phyloP scores from a whole-genome alignment of 768 basidiomycete genomes.

The Russula olivacea region DNA sequence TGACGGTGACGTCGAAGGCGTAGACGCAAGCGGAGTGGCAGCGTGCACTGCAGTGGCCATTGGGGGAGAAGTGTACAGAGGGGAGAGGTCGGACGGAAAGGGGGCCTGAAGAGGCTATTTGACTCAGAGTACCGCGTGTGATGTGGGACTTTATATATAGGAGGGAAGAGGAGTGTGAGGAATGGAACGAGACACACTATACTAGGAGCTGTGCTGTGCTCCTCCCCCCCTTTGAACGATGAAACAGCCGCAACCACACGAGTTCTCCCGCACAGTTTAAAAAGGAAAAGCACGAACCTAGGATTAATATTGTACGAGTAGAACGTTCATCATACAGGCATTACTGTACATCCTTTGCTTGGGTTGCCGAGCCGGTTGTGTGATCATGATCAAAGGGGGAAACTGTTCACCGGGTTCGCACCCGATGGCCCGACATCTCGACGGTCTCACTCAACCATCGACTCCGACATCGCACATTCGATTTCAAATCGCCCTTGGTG shows the following conservation, averaged over 20 bases:
- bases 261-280: not conserved
- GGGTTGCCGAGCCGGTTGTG: not conserved
- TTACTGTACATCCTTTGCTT: not conserved
- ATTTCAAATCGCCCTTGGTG: too few relatives aligned
- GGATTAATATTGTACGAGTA: too few relatives aligned
- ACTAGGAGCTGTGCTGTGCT: not conserved
- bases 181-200: not conserved
- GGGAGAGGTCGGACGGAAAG: not conserved
- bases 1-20: conserved; percentile 5
- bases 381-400: not conserved
- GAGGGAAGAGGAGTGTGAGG: not conserved
- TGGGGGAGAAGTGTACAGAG: not conserved
- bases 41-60: conserved; percentile 17
- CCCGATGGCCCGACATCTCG: not conserved
- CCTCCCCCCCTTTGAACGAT: not conserved
- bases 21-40: not conserved
- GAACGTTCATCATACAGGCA: not conserved
- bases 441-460: not conserved
- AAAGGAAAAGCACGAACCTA: too few relatives aligned
- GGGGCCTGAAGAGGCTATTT: not conserved
- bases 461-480: too few relatives aligned
- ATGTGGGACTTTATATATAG: conserved; percentile 7
- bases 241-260: not conserved
- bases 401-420: not conserved
- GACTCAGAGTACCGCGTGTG: not conserved